A percentile compares a stretch with the other conserved stretches of the same genome.
Conservation (phyloP, 163 green algal species). For the Chlorella variabilis region DNA sequence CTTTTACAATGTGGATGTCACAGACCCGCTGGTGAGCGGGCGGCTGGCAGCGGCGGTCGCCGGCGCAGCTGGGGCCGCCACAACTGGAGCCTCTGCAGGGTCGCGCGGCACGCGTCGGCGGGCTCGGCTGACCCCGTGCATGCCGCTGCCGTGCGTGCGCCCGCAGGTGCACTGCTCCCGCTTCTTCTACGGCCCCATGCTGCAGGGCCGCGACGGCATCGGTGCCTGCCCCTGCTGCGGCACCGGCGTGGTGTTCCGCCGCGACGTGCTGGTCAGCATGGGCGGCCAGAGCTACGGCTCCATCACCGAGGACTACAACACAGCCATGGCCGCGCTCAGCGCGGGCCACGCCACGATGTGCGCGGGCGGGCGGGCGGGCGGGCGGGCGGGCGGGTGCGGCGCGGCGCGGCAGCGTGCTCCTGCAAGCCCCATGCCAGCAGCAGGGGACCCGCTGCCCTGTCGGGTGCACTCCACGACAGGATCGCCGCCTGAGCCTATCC, state of each 20-base stretch:
- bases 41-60: too few species aligned
- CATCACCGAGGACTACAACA: conserved; percentile 48
- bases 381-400: too few species aligned
- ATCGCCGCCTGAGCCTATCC: too few species aligned
- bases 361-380: too few species aligned
- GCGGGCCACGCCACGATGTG: conserved; percentile 22
- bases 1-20: conserved; percentile 24
- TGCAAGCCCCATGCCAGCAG: too few species aligned
- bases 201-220: conserved; percentile 56
- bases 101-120: too few species aligned
- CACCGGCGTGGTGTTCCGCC: conserved; percentile 59
- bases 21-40: neutral
- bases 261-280: conserved; percentile 54
- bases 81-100: too few species aligned
- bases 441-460: too few species aligned
- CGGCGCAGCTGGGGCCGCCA: too few species aligned
- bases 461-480: too few species aligned
- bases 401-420: too few species aligned
- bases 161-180: conserved; percentile 53
- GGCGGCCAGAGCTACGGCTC: conserved; percentile 54
- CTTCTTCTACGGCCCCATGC: conserved; percentile 60
- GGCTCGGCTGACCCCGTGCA: too few species aligned
- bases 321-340: conserved; percentile 10
- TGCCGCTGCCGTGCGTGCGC: conserved; percentile 39
- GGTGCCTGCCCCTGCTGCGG: conserved; percentile 64